A percentile compares a stretch with the other conserved stretches of the same genome.
Evolutionary conservation across 2,329 filamentous ascomycete genomes (phyloP).

Genomic region (Orbilia oligospora): DNA sequence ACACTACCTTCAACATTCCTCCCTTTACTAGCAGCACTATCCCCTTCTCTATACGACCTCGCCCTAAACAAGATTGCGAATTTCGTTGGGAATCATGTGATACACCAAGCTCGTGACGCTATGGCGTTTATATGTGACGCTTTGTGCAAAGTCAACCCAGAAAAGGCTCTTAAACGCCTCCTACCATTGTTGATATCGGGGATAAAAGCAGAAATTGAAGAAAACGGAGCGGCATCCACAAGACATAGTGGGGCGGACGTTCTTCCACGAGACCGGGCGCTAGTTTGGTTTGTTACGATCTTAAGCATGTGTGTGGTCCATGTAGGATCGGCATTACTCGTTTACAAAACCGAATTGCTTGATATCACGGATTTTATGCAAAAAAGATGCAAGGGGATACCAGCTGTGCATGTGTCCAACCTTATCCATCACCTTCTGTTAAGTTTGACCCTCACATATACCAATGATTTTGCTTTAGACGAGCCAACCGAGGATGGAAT

Average conservation of each 20-base stretch:
- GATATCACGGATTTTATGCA: slow-evolving; percentile 97
- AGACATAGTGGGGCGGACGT: slow-evolving; percentile 94
- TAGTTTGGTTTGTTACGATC: slow-evolving; percentile 98
- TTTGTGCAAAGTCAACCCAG: slow-evolving; percentile 93
- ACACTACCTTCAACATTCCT: slow-evolving; percentile 91
- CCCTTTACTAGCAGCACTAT: slow-evolving; percentile 89
- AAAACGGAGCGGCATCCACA: slow-evolving; percentile 95
- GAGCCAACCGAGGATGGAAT: slow-evolving; percentile 74
- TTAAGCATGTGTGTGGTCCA: slow-evolving; percentile 98
- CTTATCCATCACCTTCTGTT: slow-evolving; percentile 96
- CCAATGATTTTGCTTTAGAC: slow-evolving; percentile 88
- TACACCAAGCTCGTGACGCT: slow-evolving; percentile 95
- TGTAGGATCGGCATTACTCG: slow-evolving; percentile 88
- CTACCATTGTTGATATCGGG: slow-evolving; percentile 90
- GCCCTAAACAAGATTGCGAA: slow-evolving; percentile 91
- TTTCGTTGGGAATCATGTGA: slow-evolving; percentile 93
- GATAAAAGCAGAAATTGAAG: slow-evolving; percentile 96
- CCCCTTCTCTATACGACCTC: slow-evolving; percentile 92
- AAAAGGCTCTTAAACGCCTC: slow-evolving; percentile 91
- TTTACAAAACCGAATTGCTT: slow-evolving; percentile 89
- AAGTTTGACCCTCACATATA: slow-evolving; percentile 94
- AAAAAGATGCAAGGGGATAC: slow-evolving; percentile 90
- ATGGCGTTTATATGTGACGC: slow-evolving; percentile 99
- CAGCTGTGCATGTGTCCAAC: slow-evolving; percentile 96
- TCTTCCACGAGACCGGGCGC: slow-evolving; percentile 87